A percentile compares a stretch with the other conserved stretches of the same genome.
phyloP scores from a whole-genome alignment of 345 rosid species.

The Euphorbia pulcherrima region DNA sequence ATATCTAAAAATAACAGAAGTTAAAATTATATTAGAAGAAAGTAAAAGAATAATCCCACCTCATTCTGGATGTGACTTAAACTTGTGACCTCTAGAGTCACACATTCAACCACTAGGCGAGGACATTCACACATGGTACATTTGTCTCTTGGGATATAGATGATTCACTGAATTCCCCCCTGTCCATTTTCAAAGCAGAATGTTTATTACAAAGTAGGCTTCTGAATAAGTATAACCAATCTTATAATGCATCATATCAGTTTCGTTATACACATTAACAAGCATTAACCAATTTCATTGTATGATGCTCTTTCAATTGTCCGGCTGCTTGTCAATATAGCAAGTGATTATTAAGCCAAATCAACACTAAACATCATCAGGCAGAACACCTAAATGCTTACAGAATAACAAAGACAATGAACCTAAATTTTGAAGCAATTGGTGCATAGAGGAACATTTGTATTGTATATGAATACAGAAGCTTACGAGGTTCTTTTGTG shows the following conservation, averaged over 20 bases:
- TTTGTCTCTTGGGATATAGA: neutral
- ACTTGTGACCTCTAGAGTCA: no score
- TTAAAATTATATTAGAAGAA: neutral
- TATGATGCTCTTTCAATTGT: slow-evolving; percentile 7
- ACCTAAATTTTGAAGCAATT: slow-evolving; percentile 1
- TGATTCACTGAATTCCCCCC: neutral
- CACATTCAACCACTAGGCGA: no score
- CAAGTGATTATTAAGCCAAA: slow-evolving; percentile 8
- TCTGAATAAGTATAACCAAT: slow-evolving; percentile 2
- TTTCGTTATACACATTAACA: neutral
- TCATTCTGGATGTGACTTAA: no score
- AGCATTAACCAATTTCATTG: no score
- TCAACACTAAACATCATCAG: neutral
- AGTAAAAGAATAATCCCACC: no score
- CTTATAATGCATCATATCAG: slow-evolving; percentile 1
- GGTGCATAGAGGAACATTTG: neutral
- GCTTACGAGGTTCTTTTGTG: neutral
- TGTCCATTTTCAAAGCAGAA: neutral
- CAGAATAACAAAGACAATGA: neutral
- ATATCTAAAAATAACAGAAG: neutral
- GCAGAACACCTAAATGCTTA: neutral
- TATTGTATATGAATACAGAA: neutral
- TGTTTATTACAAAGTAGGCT: neutral
- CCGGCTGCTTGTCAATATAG: neutral
- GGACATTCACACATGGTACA: no score